These are phyloP conservation scores for Pouteria campechiana DNA, from an alignment of 179 eudicot species.

Conservation along the genomic window DNA sequence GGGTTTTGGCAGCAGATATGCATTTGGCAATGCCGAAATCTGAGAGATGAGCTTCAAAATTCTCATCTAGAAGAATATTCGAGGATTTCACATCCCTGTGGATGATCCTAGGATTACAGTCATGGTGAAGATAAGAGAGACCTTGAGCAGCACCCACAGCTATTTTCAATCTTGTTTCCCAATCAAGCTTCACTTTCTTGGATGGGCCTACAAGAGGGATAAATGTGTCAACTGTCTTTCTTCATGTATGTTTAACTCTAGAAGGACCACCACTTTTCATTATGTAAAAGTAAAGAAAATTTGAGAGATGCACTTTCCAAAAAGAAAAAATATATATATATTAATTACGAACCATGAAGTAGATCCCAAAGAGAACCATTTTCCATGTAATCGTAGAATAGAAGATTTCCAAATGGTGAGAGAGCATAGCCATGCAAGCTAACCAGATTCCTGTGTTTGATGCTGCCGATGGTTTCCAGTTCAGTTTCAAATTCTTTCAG, in stretches of 20 bases:
- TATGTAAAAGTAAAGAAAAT: neutral
- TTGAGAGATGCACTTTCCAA: neutral
- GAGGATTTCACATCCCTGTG: conserved; percentile 70
- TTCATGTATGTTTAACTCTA: too few species aligned
- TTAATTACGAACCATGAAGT: conserved; percentile 39
- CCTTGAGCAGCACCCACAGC: conserved; percentile 75
- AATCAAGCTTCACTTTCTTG: conserved; percentile 54
- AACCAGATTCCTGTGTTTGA: conserved; percentile 53
- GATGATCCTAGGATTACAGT: conserved; percentile 51
- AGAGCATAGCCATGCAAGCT: conserved; percentile 57
- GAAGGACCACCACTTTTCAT: neutral
- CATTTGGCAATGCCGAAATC: conserved; percentile 63
- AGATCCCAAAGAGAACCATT: conserved; percentile 74
- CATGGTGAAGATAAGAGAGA: conserved; percentile 62
- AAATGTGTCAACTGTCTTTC: too few species aligned
- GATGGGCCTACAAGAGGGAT: conserved; percentile 19
- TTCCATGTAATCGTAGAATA: conserved; percentile 63
- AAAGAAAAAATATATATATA: too few species aligned
- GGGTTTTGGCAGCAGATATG: conserved; percentile 37
- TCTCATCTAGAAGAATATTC: conserved; percentile 49
- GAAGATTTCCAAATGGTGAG: conserved; percentile 52
- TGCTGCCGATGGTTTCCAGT: conserved; percentile 51
- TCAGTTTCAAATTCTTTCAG: conserved; percentile 53
- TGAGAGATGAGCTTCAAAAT: conserved; percentile 52
- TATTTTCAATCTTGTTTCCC: conserved; percentile 52